Percentiles rank a stretch among this genome's conserved stretches.
These are phyloP conservation scores for Albifimbria verrucaria DNA, from an alignment of 2,329 filamentous ascomycete species.

Conservation along the genomic window DNA sequence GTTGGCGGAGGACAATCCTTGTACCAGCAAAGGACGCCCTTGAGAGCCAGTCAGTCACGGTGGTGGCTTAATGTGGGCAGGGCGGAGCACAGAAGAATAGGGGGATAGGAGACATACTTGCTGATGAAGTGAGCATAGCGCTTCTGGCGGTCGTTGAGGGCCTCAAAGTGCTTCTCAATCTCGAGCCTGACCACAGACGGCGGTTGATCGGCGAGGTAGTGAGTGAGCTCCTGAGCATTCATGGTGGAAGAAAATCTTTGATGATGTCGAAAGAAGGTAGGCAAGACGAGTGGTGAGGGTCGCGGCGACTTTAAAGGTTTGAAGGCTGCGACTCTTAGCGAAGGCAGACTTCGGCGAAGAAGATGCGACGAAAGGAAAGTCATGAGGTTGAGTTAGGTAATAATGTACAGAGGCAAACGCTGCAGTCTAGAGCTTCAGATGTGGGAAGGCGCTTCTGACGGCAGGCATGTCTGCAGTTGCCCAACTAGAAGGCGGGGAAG, in stretches of 20 bases:
- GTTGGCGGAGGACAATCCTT: constrained; percentile 74
- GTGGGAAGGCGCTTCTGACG: not conserved
- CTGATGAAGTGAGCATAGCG: constrained; percentile 89
- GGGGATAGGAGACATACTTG: constrained; percentile 46
- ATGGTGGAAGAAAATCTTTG: constrained; percentile 41
- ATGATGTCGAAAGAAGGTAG: constrained; percentile 17
- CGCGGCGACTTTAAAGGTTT: constrained; percentile 16
- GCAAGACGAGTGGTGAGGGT: constrained; percentile 18
- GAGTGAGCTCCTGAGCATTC: constrained; percentile 59
- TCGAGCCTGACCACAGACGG: constrained; percentile 83
- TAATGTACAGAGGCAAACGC: not conserved
- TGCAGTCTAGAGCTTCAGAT: not conserved
- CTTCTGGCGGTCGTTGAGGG: constrained; percentile 71
- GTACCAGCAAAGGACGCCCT: constrained; percentile 76
- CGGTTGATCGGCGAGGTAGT: constrained; percentile 89
- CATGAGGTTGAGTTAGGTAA: constrained; percentile 18
- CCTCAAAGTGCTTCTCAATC: constrained; percentile 90
- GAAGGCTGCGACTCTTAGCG: constrained; percentile 25
- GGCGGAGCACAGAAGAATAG: not conserved
- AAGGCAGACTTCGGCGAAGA: constrained; percentile 32
- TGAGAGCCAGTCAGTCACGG: not conserved
- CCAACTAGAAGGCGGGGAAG: not conserved
- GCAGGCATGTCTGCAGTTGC: not conserved
- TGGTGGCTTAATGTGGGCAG: not conserved
- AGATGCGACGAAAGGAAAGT: constrained; percentile 31